Conservation (phyloP, 1,284 basidiomycete genomes). For the Cryptococcus floricola region DNA sequence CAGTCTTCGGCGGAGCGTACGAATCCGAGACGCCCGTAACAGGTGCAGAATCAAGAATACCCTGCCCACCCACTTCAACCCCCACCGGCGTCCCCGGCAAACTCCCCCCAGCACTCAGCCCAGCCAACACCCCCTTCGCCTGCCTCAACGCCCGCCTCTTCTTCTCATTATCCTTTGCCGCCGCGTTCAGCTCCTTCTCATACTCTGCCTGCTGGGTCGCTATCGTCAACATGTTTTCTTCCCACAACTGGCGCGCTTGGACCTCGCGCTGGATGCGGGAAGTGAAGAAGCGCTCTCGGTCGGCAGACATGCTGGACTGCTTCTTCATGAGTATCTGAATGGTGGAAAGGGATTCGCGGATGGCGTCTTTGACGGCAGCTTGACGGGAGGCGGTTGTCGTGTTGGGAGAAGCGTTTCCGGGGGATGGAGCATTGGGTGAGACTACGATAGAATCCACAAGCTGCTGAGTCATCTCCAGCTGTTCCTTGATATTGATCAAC, state of each 20-base stretch:
- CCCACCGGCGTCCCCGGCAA: slow-evolving; percentile 9
- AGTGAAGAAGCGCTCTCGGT: slow-evolving; percentile 79
- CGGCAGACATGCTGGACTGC: slow-evolving; percentile 67
- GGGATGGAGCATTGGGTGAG: slow-evolving; percentile 40
- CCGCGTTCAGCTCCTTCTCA: slow-evolving; percentile 66
- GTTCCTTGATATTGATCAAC: slow-evolving; percentile 69
- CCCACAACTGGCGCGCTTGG: slow-evolving; percentile 77
- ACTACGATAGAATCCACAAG: slow-evolving; percentile 58
- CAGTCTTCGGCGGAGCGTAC: not conserved
- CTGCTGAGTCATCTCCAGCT: slow-evolving; percentile 72
- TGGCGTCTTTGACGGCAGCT: slow-evolving; percentile 57
- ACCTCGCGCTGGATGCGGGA: slow-evolving; percentile 63
- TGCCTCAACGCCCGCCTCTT: slow-evolving; percentile 57
- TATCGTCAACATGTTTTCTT: slow-evolving; percentile 81
- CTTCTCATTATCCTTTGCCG: slow-evolving; percentile 49
- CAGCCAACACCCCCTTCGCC: slow-evolving; percentile 64
- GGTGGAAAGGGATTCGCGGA: slow-evolving; percentile 62
- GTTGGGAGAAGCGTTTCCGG: slow-evolving; percentile 12
- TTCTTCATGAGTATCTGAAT: slow-evolving; percentile 63
- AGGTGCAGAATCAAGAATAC: slow-evolving; percentile 15
- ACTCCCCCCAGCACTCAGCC: slow-evolving; percentile 28
- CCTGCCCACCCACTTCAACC: not conserved
- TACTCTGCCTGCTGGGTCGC: slow-evolving; percentile 82
- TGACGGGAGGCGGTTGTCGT: slow-evolving; percentile 39
- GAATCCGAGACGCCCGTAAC: not conserved